These are phyloP conservation scores for Thyridium curvatum DNA, from an alignment of 2,329 filamentous ascomycete species.

Conservation along the genomic window DNA sequence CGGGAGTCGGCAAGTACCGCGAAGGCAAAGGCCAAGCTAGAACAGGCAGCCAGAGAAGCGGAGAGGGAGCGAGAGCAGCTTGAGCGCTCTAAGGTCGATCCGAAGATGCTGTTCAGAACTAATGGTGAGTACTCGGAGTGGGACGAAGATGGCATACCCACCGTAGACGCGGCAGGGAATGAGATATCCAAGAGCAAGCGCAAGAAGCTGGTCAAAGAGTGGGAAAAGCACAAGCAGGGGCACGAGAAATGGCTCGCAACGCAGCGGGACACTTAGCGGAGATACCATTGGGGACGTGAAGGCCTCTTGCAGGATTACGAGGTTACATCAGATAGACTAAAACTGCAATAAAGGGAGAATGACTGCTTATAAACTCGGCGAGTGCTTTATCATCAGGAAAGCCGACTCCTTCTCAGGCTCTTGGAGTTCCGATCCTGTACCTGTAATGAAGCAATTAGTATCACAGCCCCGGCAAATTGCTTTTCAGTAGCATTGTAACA, in stretches of 20 bases:
- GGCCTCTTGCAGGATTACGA: too few species aligned
- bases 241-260: conserved; percentile 44
- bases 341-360: too few species aligned
- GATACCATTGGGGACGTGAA: too few species aligned
- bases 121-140: conserved; percentile 54
- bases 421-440: too few species aligned
- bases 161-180: conserved; percentile 52
- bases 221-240: conserved; percentile 64
- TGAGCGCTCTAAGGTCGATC: conserved; percentile 20
- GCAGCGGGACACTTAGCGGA: too few species aligned
- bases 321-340: too few species aligned
- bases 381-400: too few species aligned
- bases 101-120: conserved; percentile 23
- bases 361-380: too few species aligned
- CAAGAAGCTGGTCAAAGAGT: conserved; percentile 66
- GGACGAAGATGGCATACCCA: conserved; percentile 61
- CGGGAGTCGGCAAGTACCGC: conserved; percentile 45
- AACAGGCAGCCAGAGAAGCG: conserved; percentile 23
- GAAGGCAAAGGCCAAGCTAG: conserved; percentile 33
- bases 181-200: conserved; percentile 57
- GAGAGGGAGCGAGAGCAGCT: conserved; percentile 33
- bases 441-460: too few species aligned
- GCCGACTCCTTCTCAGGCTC: too few species aligned
- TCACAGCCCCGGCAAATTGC: too few species aligned
- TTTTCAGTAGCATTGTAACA: too few species aligned